Evolutionary conservation across 805 yeast genomes (phyloP), one percentile per base, ranked within the genome.

Genomic region (Tetrapisispora namnaoensis): DNA sequence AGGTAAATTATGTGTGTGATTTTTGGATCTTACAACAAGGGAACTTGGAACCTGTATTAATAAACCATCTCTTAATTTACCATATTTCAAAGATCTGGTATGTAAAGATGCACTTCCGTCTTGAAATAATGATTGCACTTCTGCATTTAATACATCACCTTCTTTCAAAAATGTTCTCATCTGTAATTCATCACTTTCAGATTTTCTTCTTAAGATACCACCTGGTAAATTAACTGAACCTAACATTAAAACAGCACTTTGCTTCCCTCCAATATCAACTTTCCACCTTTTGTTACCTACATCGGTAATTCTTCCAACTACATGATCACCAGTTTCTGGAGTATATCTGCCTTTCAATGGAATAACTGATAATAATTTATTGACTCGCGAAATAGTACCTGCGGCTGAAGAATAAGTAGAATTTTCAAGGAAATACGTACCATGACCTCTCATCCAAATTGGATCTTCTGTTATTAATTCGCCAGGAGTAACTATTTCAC

Each of bases 361-460:
- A 28, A 79, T 70, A 18, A 93, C 98, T 59, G 90, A 82, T 50
- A 93, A 73, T 50, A 93, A 73, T 58, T 90, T 80, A 66, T 93
- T 93, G 47, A 90, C 96, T 53, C 91, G 75, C 1, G 86, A 77
- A 4, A 93, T 82, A 11, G 82, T 80, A 4, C 99, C 99, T 0
- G 96, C 96, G 7, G 91, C 96, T 0, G 97, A 83, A 2, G 96
- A 83, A 64, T 78, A 88, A 0, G 96, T 88, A 56, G 76, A 72
- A 55, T 83, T 83, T 34, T 79, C 80, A 37, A 84, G 69, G 55
- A 82, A 79, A 64, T 88, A 93, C 0, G 98, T 93, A 6, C 99
- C 99, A 62, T 91, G 99, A 30, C 99, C 99, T 61, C 95, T 79
- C 99, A 93, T 93, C 97, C 98, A 93, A 2, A 83, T 76, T 7